These are phyloP conservation scores for Thalassiosira ordinaria DNA, from an alignment of 352 stramenopile genomes.

Conservation along the genomic window DNA sequence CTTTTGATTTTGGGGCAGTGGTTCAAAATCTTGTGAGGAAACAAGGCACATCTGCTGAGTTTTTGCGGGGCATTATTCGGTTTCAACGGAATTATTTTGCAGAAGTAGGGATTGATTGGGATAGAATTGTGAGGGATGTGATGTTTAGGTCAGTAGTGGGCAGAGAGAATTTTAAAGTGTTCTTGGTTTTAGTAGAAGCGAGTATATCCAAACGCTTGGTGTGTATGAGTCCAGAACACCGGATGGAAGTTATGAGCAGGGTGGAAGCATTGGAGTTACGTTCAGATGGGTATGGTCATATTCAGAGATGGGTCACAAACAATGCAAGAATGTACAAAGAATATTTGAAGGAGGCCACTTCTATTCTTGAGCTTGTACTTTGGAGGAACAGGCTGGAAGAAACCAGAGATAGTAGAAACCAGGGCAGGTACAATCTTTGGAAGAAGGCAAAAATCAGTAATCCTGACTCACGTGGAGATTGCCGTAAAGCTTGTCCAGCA, in stretches of 20 bases:
- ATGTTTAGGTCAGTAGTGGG: not conserved
- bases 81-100: not conserved
- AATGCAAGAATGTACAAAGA: constrained; percentile 5
- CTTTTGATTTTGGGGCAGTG: no score
- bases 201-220: no score
- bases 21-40: not conserved
- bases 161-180: not conserved
- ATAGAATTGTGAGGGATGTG: not conserved
- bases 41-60: not conserved
- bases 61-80: not conserved
- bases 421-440: not conserved
- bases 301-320: not conserved
- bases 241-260: no score
- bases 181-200: not conserved
- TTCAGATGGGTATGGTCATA: no score
- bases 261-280: not conserved
- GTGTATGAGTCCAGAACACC: no score
- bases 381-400: constrained; percentile 5
- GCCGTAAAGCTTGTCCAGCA: constrained; percentile 9
- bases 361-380: constrained; percentile 17
- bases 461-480: not conserved
- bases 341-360: constrained; percentile 2
- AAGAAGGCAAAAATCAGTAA: constrained; percentile 3
- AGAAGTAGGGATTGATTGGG: not conserved
- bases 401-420: not conserved